Evolutionary conservation across 1,284 basidiomycete species (phyloP).

Genomic region (Ustilago vetiveriae): DNA sequence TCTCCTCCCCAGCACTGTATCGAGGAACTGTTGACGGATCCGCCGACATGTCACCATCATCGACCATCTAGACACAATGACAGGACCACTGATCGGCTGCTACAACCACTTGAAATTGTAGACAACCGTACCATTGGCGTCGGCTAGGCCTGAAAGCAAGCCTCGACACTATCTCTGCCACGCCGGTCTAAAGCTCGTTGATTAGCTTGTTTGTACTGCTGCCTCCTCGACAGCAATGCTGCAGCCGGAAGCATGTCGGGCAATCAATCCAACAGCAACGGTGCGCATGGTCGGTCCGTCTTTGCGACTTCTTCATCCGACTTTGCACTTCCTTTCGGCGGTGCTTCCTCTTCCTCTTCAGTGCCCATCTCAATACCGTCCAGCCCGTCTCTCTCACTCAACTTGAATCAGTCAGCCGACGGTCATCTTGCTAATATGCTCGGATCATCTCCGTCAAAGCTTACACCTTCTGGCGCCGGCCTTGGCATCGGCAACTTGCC

Average conservation of each 20-base stretch:
- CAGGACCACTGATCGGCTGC: no score
- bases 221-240: neutral
- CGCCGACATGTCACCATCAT: no score
- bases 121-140: no score
- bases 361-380: slow-evolving; percentile 32
- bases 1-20: no score
- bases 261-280: neutral
- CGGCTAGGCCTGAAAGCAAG: no score
- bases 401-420: slow-evolving; percentile 3
- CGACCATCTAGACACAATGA: no score
- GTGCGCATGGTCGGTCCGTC: slow-evolving; percentile 6
- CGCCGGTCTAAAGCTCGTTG: no score
- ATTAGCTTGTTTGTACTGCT: neutral
- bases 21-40: no score
- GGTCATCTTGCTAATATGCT: slow-evolving; percentile 14
- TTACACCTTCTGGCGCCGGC: slow-evolving; percentile 8
- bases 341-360: slow-evolving; percentile 8
- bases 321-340: slow-evolving; percentile 41
- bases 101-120: no score
- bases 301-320: slow-evolving; percentile 43
- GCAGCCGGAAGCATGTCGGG: slow-evolving; percentile 8
- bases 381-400: slow-evolving; percentile 21
- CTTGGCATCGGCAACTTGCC: slow-evolving; percentile 31
- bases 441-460: slow-evolving; percentile 15
- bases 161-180: no score